Base-by-base conservation (phyloP, 1,284 basidiomycete genomes). In the Fomitopsis palustris region DNA sequence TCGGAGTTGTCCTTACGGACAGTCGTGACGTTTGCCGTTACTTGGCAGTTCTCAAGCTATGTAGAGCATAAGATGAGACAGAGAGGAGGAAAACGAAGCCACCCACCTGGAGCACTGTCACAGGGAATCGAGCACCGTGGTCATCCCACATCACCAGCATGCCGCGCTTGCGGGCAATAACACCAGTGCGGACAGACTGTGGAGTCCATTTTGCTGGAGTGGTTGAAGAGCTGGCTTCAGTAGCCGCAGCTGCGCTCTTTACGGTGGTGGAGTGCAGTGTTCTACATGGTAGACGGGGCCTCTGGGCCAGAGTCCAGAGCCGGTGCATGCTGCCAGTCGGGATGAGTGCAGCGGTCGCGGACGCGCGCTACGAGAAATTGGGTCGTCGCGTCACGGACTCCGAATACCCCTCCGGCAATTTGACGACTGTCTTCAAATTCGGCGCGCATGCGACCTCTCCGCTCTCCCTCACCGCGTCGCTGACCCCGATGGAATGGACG, bases 101-200 rank as follows among this genome's bases (percentile, higher is more conserved):
- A 72, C 84, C 70, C 64, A 95, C 95, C 81, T 98, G 95, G 33
- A 99, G 84, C 38, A 99, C 88, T 0, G 97, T 99, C 16, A 97
- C 94, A 1, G 97, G 96, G 65, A 91, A 81, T 58, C 92, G 80
- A 43, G 86, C 85, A 37, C 97, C 97, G 61, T 93, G 88, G 69
- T 92, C 85, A 70, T 96, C 92, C 92, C 95, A 99, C 69, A 98
- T 80, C 14, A 87, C 85, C 6, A 93, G 92, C 96, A 99, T 99
- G 49, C 97, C 97, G 53, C 93, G 86, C 79, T 99, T 99, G 60
- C 90, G 84, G 23, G 95, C 96, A 71, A 99, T 90, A 61, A 98
- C 81, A n/a, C 97, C 97, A 0, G 95, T 96, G 61, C 97, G 84
- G 64, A 92, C 83, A 4, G 95, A 95, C 57, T 83, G 81, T 35